Base-by-base conservation (phyloP, 2,329 filamentous ascomycete genomes). In the Curvularia eragrostidis region DNA sequence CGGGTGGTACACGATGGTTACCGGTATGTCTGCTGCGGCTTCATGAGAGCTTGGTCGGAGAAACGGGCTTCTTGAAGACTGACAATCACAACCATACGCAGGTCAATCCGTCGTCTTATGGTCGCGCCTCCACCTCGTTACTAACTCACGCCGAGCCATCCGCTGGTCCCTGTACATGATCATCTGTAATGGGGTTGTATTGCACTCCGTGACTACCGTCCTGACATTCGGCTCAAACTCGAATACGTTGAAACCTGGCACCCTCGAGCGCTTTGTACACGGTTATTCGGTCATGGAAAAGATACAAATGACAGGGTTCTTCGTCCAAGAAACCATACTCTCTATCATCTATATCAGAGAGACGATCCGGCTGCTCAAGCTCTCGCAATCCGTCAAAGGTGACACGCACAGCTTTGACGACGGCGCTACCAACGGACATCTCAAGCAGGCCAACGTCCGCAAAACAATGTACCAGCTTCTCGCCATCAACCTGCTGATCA, bases 101-200 rank as follows among this genome's bases (percentile, higher is more conserved):
- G 87, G 86, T 0, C 85, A 88, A 68, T 82, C 83, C 0, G 65
- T 88, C 12, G 86, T 89, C 1, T 76, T 89, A 1, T 89, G 85
- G 77, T 88, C 85, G 0, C 81, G 87, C 6, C 79, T 89, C 0
- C 85, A 88, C 66, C 78, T 89, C 1, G 79, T 89, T 10, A 75
- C 86, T 3, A 81, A 80, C 15, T 83, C 85, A 41, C 76, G 79
- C 6, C 71, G 72, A 2, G 70, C 82, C 3, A 76, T 88, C 0
- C 79, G 78, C 4, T 76, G 78, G 10, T 81, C 86, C 0, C 75
- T 87, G 0, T 78, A 69, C 52, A 86, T 89, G 81, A 88, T 89
- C 56, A 79, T 87, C 38, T 66, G 79, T 58, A 81, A 87, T 64
- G 79, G 78, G 18, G 61, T 87, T 36, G 54, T 86, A 9, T 72